phyloP scores from a whole-genome alignment of 169 alveolate species.

The Cryptosporidium meleagridis region DNA sequence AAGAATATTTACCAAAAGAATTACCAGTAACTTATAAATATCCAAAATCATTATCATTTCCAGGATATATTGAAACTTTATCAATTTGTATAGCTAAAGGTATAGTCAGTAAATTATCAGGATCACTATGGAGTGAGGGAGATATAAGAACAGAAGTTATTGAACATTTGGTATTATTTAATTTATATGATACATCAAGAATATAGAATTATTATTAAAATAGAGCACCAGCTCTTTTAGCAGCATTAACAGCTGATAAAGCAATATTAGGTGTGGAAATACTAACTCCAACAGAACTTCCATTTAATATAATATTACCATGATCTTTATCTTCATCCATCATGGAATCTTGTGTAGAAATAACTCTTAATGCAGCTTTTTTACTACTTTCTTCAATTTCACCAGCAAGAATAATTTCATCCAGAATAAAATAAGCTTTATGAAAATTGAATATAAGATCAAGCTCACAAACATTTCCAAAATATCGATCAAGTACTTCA shows the following conservation, averaged over 20 bases:
- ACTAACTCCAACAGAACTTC: slow-evolving; percentile 41
- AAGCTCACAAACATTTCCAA: slow-evolving; percentile 99
- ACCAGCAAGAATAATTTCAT: slow-evolving; percentile 92
- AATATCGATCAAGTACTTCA: slow-evolving; percentile 97
- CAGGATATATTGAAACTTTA: slow-evolving; percentile 59
- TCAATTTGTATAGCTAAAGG: slow-evolving; percentile 73
- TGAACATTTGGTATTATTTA: slow-evolving; percentile 59
- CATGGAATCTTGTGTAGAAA: slow-evolving; percentile 93
- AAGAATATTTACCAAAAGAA: slow-evolving; percentile 41
- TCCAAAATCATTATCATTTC: slow-evolving; percentile 49
- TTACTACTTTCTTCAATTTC: slow-evolving; percentile 93
- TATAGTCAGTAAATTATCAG: slow-evolving; percentile 63
- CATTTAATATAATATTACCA: slow-evolving; percentile 8
- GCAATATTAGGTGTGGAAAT: slow-evolving; percentile 59
- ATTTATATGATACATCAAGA: slow-evolving; percentile 23
- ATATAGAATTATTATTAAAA: slow-evolving; percentile 5
- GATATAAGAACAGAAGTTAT: slow-evolving; percentile 73
- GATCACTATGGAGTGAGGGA: slow-evolving; percentile 68
- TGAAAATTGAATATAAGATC: slow-evolving; percentile 98
- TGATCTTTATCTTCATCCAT: slow-evolving; percentile 91
- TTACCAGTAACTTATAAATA: slow-evolving; percentile 56
- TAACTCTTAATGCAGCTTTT: slow-evolving; percentile 91
- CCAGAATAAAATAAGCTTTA: slow-evolving; percentile 92
- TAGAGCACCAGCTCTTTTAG: slow-evolving; percentile 74
- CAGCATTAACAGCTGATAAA: slow-evolving; percentile 60